These are phyloP conservation scores for Pythium chondricola DNA, from an alignment of 352 stramenopile species.

Conservation along the genomic window DNA sequence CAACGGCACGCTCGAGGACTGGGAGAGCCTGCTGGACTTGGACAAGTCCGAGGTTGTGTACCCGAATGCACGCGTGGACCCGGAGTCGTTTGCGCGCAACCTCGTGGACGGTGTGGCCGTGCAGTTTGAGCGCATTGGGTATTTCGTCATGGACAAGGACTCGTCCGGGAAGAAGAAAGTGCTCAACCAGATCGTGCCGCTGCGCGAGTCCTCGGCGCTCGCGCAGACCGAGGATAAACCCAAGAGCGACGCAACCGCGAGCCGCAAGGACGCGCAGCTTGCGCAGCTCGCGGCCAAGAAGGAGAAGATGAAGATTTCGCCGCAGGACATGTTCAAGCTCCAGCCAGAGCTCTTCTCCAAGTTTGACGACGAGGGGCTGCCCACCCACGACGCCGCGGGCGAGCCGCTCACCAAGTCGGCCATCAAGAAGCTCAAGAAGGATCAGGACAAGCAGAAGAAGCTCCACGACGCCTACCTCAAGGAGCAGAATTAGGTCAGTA, in stretches of 20 bases:
- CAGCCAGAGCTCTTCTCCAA: conserved; percentile 63
- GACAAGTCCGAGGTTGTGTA: conserved; percentile 82
- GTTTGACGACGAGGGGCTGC: conserved; percentile 64
- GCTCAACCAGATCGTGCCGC: conserved; percentile 95
- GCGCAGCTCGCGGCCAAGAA: conserved; percentile 88
- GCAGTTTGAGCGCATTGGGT: conserved; percentile 98
- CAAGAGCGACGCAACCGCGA: conserved; percentile 36
- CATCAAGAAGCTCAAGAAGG: conserved; percentile 87
- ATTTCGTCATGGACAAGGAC: conserved; percentile 97
- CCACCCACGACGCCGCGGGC: conserved; percentile 65
- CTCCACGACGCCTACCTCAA: conserved; percentile 62
- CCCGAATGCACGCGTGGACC: conserved; percentile 85
- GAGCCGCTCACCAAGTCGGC: conserved; percentile 68
- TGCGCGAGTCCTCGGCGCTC: conserved; percentile 80
- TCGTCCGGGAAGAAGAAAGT: conserved; percentile 89
- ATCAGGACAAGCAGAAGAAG: conserved; percentile 87
- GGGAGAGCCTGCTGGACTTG: conserved; percentile 81
- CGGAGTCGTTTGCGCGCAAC: conserved; percentile 49
- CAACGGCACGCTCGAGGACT: conserved; percentile 48
- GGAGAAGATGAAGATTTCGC: conserved; percentile 88
- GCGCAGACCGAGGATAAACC: conserved; percentile 42
- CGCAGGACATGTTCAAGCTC: conserved; percentile 74
- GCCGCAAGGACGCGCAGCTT: conserved; percentile 81
- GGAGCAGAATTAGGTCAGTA: conserved; percentile 11
- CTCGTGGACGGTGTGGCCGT: conserved; percentile 62